These are phyloP conservation scores for Pseudocercospora cruenta DNA, from an alignment of 2,329 filamentous ascomycete genomes.

Conservation along the genomic window DNA sequence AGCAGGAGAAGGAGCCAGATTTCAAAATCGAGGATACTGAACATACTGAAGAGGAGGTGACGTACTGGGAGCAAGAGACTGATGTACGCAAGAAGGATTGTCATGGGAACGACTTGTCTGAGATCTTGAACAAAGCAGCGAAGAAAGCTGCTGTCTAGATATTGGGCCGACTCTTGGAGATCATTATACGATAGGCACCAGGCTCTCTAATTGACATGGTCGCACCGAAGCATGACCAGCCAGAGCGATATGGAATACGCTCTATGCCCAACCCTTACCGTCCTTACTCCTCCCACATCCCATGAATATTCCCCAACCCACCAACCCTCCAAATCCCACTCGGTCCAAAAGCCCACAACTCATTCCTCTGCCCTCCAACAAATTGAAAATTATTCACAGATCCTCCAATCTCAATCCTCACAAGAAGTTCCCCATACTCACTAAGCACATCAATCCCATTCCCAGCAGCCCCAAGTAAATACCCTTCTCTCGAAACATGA, in stretches of 20 bases:
- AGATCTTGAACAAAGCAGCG: slow-evolving; percentile 12
- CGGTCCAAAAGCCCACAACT: slow-evolving; percentile 29
- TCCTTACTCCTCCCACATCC: slow-evolving; percentile 18
- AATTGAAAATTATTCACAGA: slow-evolving; percentile 30
- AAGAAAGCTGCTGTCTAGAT: background rate
- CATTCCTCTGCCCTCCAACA: slow-evolving; percentile 19
- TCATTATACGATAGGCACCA: background rate
- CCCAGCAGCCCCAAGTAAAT: slow-evolving; percentile 27
- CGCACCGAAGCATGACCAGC: background rate
- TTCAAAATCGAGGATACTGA: slow-evolving; percentile 16
- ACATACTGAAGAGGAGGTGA: slow-evolving; percentile 13
- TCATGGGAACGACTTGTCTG: slow-evolving; percentile 25
- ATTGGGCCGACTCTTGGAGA: background rate
- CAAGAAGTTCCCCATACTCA: slow-evolving; percentile 24
- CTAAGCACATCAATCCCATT: slow-evolving; percentile 27
- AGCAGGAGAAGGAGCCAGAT: slow-evolving; percentile 5
- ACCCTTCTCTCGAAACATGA: slow-evolving; percentile 27
- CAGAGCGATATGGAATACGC: no score
- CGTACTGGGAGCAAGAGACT: slow-evolving; percentile 15
- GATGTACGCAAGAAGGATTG: slow-evolving; percentile 24
- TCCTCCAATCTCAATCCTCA: slow-evolving; percentile 28
- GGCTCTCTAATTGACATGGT: background rate
- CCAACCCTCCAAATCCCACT: slow-evolving; percentile 23
- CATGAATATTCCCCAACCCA: slow-evolving; percentile 19
- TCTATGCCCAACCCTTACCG: no score